Evolutionary conservation across 495 filamentous ascomycete species (phyloP).

Genomic region (Penicillium riverlandense): DNA sequence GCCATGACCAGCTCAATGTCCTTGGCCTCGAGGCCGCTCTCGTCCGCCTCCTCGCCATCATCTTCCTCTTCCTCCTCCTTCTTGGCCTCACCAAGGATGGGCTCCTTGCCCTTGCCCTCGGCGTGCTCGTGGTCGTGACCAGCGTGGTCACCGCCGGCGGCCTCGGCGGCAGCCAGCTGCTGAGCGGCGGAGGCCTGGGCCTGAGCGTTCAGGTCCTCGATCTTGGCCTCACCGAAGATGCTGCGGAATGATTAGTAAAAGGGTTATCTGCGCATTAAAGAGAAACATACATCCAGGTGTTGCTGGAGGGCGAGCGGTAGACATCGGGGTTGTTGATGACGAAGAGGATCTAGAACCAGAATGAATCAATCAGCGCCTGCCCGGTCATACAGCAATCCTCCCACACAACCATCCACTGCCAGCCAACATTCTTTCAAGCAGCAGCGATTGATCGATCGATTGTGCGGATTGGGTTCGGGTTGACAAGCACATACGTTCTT

Average conservation of each 20-base stretch:
- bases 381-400: not conserved
- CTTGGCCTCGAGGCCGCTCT: constrained; percentile 89
- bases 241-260: constrained; percentile 39
- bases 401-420: not conserved
- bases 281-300: constrained; percentile 90
- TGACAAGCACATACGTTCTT: constrained; percentile 69
- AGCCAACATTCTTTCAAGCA: not conserved
- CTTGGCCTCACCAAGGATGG: constrained; percentile 59
- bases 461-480: not conserved
- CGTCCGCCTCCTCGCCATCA: constrained; percentile 92
- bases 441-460: not conserved
- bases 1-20: constrained; percentile 99
- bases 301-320: constrained; percentile 96
- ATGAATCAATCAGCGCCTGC: not conserved
- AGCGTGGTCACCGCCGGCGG: constrained; percentile 72
- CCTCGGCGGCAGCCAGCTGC: constrained; percentile 73
- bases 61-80: constrained; percentile 80
- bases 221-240: constrained; percentile 99
- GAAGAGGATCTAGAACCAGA: constrained; percentile 73
- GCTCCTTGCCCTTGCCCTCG: constrained; percentile 73
- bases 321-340: constrained; percentile 99
- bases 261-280: not conserved
- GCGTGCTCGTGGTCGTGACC: constrained; percentile 69
- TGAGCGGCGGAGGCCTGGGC: constrained; percentile 91
- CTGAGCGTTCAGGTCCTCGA: constrained; percentile 97